Conservation (phyloP, 331 rosid genomes). For the Dryas integrifolia region DNA sequence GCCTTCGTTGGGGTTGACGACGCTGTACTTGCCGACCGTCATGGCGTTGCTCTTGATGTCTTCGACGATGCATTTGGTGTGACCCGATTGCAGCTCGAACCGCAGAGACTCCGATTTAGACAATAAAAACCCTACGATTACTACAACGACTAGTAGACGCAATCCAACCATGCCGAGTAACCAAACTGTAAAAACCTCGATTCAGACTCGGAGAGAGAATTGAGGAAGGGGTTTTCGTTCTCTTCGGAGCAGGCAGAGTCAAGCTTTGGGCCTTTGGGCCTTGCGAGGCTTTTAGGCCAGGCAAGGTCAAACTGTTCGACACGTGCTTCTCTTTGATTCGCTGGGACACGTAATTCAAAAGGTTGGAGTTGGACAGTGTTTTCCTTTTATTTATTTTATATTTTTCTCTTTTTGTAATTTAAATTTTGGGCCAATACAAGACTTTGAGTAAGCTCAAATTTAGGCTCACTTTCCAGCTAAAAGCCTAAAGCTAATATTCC, state of each 20-base stretch:
- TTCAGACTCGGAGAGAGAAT: neutral
- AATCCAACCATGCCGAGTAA: conserved; percentile 12
- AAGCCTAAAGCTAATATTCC: no score
- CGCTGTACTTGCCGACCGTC: conserved; percentile 77
- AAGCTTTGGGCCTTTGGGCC: conserved; percentile 11
- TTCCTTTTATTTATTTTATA: no score
- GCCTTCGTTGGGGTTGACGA: conserved; percentile 55
- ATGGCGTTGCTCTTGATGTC: conserved; percentile 71
- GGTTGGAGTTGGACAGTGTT: neutral
- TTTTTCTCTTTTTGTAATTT: neutral
- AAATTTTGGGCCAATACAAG: neutral
- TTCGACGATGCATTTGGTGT: conserved; percentile 82
- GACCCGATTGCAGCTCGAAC: conserved; percentile 72
- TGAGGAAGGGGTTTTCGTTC: neutral
- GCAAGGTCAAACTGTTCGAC: neutral
- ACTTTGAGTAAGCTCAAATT: neutral
- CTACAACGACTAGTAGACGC: conserved; percentile 20
- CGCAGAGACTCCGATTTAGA: conserved; percentile 57
- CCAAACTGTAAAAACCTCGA: no score
- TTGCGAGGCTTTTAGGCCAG: neutral
- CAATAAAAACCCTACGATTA: conserved; percentile 40
- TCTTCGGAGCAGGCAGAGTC: conserved; percentile 5
- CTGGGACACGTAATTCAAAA: neutral
- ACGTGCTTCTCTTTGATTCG: conserved; percentile 17
- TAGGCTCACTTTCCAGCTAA: no score